Percentiles rank a stretch among this genome's conserved stretches.
phyloP scores from a whole-genome alignment of 2,329 filamentous ascomycete genomes.

The Periconia sp. region DNA sequence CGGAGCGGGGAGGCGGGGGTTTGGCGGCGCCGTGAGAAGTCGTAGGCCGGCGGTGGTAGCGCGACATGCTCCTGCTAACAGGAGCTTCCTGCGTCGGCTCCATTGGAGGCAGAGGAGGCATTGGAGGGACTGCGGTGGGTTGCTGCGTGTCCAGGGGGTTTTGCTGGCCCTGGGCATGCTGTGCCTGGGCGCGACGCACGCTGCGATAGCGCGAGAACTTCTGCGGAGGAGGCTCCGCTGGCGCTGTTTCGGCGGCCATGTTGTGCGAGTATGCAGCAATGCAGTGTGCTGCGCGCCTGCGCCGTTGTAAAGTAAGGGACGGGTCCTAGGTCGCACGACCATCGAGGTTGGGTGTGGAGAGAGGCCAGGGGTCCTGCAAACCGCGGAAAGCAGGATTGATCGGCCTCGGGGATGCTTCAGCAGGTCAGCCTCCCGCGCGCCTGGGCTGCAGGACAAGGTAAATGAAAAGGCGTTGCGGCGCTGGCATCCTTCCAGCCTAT shows the following conservation, averaged over 20 bases:
- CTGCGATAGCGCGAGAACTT: conserved; percentile 66
- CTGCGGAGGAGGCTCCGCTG: conserved; percentile 29
- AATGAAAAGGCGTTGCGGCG: no score
- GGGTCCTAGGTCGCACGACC: conserved; percentile 14
- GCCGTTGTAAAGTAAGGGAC: conserved; percentile 24
- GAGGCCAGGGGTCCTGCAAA: no score
- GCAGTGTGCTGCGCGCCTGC: conserved; percentile 28
- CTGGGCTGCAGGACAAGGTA: no score
- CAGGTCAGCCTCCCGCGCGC: no score
- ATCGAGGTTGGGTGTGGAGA: conserved; percentile 1
- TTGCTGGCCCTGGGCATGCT: conserved; percentile 27
- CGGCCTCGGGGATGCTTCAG: no score
- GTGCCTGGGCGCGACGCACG: conserved; percentile 55
- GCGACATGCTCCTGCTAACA: conserved; percentile 48
- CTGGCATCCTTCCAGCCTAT: no score
- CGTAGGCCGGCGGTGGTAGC: conserved; percentile 46
- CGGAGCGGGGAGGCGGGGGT: conserved; percentile 28
- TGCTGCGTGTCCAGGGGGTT: conserved; percentile 10
- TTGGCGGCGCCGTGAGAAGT: conserved; percentile 32
- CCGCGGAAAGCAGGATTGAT: no score
- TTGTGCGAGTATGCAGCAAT: conserved; percentile 26
- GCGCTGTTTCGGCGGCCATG: conserved; percentile 41
- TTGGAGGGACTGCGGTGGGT: conserved; percentile 23
- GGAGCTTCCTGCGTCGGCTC: conserved; percentile 24
- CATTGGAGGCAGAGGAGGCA: conserved; percentile 32